A percentile compares a stretch with the other conserved stretches of the same genome.
Conservation (phyloP, 768 basidiomycete species). For the Lactarius vividus region DNA sequence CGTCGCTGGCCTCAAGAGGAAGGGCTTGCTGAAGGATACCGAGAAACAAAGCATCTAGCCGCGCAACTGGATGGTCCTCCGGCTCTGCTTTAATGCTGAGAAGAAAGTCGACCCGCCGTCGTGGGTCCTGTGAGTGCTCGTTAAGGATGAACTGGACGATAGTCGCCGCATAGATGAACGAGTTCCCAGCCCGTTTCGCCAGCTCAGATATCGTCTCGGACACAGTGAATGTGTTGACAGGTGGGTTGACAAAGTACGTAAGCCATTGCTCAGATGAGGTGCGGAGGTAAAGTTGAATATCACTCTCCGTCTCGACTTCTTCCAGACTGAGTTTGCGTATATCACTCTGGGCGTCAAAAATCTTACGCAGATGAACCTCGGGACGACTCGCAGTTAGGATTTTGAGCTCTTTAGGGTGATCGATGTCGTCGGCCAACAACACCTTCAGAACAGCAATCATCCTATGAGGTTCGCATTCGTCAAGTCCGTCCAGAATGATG, state of each 20-base stretch:
- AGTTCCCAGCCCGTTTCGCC: neutral
- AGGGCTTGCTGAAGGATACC: neutral
- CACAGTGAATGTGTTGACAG: neutral
- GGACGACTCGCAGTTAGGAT: neutral
- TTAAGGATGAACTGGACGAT: neutral
- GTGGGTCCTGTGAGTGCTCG: neutral
- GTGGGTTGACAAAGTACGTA: too few species aligned
- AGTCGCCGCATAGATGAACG: neutral
- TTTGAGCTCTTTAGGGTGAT: neutral
- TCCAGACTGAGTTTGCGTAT: neutral
- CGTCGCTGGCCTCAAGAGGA: neutral
- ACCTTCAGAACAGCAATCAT: neutral
- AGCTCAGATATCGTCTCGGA: neutral
- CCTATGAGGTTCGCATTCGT: neutral
- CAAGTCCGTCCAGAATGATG: neutral
- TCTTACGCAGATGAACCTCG: neutral
- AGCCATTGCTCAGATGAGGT: neutral
- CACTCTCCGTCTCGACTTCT: neutral
- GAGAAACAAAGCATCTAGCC: neutral
- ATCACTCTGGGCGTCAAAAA: neutral
- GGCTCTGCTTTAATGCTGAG: neutral
- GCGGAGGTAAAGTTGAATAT: neutral
- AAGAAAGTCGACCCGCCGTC: neutral
- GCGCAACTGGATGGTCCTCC: neutral
- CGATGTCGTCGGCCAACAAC: neutral